Evolutionary conservation across 768 basidiomycete species (phyloP).

Genomic region (Boletellus ananiceps): DNA sequence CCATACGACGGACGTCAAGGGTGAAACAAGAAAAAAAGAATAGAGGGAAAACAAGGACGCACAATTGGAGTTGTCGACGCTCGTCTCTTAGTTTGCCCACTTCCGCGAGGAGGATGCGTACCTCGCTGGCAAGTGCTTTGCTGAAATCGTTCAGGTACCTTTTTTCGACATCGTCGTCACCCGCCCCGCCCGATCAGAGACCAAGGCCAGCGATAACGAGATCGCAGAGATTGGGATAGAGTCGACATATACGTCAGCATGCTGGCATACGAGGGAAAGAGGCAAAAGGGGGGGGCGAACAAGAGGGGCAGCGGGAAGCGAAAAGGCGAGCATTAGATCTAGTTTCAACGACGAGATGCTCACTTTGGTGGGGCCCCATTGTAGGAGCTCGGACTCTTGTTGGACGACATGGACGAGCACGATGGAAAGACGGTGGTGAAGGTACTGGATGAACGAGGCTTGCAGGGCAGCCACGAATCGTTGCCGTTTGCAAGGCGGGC

Average conservation of each 20-base stretch:
- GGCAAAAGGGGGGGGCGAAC: neutral
- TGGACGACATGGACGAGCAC: constrained; percentile 28
- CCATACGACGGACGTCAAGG: neutral
- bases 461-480: neutral
- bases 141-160: constrained; percentile 59
- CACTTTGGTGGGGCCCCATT: constrained; percentile 34
- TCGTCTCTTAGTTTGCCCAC: constrained; percentile 60
- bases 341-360: constrained; percentile 11
- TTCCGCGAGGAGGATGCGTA: constrained; percentile 57
- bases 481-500: neutral
- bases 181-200: neutral
- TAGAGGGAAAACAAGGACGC: constrained; percentile 16
- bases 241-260: constrained; percentile 2
- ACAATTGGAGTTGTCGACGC: constrained; percentile 54
- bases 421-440: constrained; percentile 7
- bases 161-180: neutral
- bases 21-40: no score
- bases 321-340: neutral
- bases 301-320: neutral
- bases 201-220: neutral
- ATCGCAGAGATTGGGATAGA: neutral
- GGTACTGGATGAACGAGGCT: neutral
- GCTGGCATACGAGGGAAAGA: neutral
- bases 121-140: constrained; percentile 57
- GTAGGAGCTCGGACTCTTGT: constrained; percentile 29